Base-by-base conservation (phyloP, 345 rosid genomes). In the Sapria himalayana region DNA sequence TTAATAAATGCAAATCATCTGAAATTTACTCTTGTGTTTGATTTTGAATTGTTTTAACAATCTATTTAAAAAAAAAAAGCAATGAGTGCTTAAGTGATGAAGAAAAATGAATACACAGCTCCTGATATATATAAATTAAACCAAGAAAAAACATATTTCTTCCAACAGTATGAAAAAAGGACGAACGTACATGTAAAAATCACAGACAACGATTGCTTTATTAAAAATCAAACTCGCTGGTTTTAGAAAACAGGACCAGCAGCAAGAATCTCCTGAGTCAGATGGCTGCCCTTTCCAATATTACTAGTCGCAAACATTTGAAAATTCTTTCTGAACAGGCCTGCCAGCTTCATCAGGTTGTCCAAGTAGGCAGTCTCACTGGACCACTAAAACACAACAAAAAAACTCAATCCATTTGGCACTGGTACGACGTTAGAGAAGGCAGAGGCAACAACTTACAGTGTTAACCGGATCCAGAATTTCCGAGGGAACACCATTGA, bases 401-500 rank as follows among this genome's bases (percentile, higher is more conserved):
- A 4, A 37, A 3, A 25, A 5, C 15, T 2, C 18, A 18, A 11
- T 1, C 6, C 15, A 33, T 2, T 22, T 19, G 1, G 34, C 12
- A 21, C 3, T 15, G 18, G 1, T 1, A 4, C 11, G 25, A 11
- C 7, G 8, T 16, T 2, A 13, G 5, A 29, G 7, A 15, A 25
- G 22, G 18, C 9, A 15, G 20, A 23, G 37, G n/a, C n/a, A n/a
- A 3, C 5, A 41, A 62, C 95, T 69, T 5, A 80, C 96, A 9
- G 91, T 43, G 61, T 78, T 81, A 46, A 66, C 23, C 0, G 94
- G 97, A 43, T 72, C 78, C 60, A 86, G 71, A 49, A 81, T 81
- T 49, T 78, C 82, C 0, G 82, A 68, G 25, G 97, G 97, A 48
- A 86, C 73, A 6, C 93, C 94, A 54, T 78, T 82, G 0, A 76